Base-by-base conservation (phyloP, 2,329 filamentous ascomycete species). In the Penicillium sp. region DNA sequence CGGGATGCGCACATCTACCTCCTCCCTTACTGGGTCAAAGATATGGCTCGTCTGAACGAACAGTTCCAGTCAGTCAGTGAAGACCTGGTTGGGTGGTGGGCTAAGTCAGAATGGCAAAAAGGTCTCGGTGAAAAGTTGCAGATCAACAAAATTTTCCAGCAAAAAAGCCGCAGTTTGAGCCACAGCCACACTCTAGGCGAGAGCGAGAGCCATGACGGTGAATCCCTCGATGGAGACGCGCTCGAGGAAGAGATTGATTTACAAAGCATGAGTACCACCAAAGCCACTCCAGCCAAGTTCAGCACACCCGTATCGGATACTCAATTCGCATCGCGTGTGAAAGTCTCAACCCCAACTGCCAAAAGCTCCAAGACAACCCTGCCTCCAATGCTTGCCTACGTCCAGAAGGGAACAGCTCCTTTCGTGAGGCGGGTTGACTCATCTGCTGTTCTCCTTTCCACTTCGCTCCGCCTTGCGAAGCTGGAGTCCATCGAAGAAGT, bases 1-100 rank as follows among this genome's bases (percentile, higher is more conserved):
- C 84, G 94, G 39, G 93, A 97, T 70, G 90, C 93, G 0, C 93
- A 97, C 69, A 88, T 97, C 54, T 99, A 99, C 73, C 85, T 99
- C 59, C 90, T 99, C 62, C 94, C 94, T 0, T 85, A 85, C 61
- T 97, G 94, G 93, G 83, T 96, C 8, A 83, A 96, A 66, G 87
- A 95, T 50, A 89, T 96, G 71, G 84, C 95, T 39, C 83, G 84
- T 54, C 79, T 82, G 58, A 95, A 97, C 65, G 87, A 92, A 29
- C 85, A 83, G 10, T 84, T 99, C 59, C 90, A 96, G 65, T 95
- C 87, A 52, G 86, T 99, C 44, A 89, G 89, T 30, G 93, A 97
- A 71, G 93, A 97, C 67, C 85, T 97, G 6, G 79, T 97, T 14
- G 91, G 92, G 7, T 96, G 90, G 89, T 96, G 92, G 91, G 90